Evolutionary conservation across 2,329 filamentous ascomycete species (phyloP), one percentile per base, ranked within the genome.

Genomic region (Aspergillus unguis): DNA sequence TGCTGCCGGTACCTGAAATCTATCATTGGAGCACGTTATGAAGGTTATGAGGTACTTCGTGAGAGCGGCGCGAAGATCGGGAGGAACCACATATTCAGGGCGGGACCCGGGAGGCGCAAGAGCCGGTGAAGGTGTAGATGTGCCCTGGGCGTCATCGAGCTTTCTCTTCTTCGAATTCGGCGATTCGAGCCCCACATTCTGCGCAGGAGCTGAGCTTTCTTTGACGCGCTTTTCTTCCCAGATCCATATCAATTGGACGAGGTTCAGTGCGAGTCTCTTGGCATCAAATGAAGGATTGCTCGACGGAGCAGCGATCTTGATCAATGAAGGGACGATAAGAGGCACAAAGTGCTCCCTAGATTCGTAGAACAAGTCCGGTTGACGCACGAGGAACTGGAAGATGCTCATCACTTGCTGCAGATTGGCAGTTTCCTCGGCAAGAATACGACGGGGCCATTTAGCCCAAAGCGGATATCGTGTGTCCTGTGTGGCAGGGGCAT

Each of bases 31-130:
- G 46, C 90, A 88, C 1, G 91, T 92, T 61, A 97, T 96, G 71
- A 97, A 97, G 55, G 94, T 89, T 29, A 97, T 88, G 31, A 99
- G 81, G 65, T 97, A 99, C 71, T 96, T 96, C 44, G 96, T 82
- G 77, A 99, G 87, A 70, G 90, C 87, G 40, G 85, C 81, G 23
- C 92, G 84, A 49, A 88, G 84, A 1, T 81, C 69, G 0, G 80
- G 68, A 6, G 87, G 83, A 27, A 92, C 85, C 56, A 82, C 78
- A 60, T 88, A 92, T 51, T 91, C 88, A 0, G 75, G 71, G 54
- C 79, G 65, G 31, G 57, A 60, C 27, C 71, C 68, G 6, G 75
- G 70, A 8, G 75, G 72, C 33, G 67, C 69, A 55, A 77, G 76
- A 48, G 75, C 72, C 9, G 80, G 72, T 6, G 83, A 79, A 3